Percentiles rank a stretch among this genome's conserved stretches.
Evolutionary conservation across 108 stramenopile species (phyloP).

Genomic region (Fragilaria crotonensis): DNA sequence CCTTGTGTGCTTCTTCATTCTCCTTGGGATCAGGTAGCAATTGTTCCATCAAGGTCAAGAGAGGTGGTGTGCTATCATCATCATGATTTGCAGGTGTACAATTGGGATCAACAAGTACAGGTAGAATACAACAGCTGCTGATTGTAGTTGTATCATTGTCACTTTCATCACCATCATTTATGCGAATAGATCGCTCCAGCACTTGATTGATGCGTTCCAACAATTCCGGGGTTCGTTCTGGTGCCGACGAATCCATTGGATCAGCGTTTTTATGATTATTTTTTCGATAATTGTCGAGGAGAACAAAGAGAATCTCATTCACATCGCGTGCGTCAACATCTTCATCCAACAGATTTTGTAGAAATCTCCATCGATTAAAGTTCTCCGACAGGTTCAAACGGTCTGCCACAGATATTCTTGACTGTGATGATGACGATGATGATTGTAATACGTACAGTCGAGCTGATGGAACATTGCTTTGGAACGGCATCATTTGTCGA

Average conservation of each 20-base stretch:
- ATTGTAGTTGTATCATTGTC: neutral
- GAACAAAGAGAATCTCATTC: conserved; percentile 30
- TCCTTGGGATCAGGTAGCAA: conserved; percentile 57
- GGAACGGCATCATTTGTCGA: too few relatives aligned
- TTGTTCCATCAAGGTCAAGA: conserved; percentile 32
- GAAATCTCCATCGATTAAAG: conserved; percentile 70
- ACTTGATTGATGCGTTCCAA: neutral
- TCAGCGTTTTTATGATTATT: conserved; percentile 2
- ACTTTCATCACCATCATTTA: too few relatives aligned
- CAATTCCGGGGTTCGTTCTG: neutral
- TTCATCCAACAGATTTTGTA: conserved; percentile 63
- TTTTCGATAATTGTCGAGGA: conserved; percentile 32
- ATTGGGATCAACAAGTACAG: neutral
- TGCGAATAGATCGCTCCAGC: neutral
- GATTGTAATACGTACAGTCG: too few relatives aligned
- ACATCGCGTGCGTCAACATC: conserved; percentile 36
- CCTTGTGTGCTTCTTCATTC: conserved; percentile 59
- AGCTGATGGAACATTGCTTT: too few relatives aligned
- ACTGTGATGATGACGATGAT: too few relatives aligned
- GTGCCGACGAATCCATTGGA: neutral
- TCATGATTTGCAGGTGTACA: conserved; percentile 7
- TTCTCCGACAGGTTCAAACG: conserved; percentile 19
- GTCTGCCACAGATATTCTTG: conserved; percentile 22
- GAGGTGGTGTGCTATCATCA: too few relatives aligned
- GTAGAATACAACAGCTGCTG: conserved; percentile 4